A percentile compares a stretch with the other conserved stretches of the same genome.
These are phyloP conservation scores for Jatropha curcas DNA, from an alignment of 345 rosid species.

Conservation along the genomic window DNA sequence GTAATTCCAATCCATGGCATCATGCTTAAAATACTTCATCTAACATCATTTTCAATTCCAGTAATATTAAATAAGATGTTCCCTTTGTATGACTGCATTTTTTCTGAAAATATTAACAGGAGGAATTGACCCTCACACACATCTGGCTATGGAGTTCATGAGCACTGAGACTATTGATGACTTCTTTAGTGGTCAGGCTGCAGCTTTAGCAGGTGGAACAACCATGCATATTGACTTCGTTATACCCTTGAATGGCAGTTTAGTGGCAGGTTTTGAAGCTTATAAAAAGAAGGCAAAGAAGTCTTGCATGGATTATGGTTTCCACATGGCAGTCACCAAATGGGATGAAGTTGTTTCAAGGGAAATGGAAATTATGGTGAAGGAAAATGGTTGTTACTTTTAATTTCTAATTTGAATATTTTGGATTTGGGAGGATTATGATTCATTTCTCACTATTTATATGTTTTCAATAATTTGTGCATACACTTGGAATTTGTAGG, in stretches of 20 bases:
- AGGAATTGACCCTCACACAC: constrained; percentile 97
- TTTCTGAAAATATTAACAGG: constrained; percentile 42
- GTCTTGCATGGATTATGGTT: constrained; percentile 96
- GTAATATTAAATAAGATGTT: neutral
- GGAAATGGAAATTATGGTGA: constrained; percentile 91
- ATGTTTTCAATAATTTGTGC: neutral
- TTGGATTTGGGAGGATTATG: constrained; percentile 5
- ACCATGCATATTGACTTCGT: constrained; percentile 97
- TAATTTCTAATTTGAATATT: constrained; percentile 1
- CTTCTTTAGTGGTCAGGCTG: constrained; percentile 97
- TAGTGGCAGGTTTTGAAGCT: constrained; percentile 68
- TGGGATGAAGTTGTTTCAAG: constrained; percentile 79
- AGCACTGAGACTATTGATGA: constrained; percentile 76
- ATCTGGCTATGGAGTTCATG: constrained; percentile 80
- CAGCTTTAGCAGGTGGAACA: constrained; percentile 98
- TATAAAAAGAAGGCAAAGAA: constrained; percentile 68
- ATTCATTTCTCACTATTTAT: neutral
- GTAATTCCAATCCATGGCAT: constrained; percentile 8
- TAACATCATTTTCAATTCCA: neutral
- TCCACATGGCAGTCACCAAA: constrained; percentile 92
- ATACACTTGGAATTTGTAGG: constrained; percentile 44
- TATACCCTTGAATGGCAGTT: constrained; percentile 77
- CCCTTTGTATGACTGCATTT: neutral
- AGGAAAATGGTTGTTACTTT: constrained; percentile 63
- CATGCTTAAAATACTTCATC: neutral